phyloP scores from a whole-genome alignment of 129 eudicot genomes.

The Centrapalus pauciflorus region DNA sequence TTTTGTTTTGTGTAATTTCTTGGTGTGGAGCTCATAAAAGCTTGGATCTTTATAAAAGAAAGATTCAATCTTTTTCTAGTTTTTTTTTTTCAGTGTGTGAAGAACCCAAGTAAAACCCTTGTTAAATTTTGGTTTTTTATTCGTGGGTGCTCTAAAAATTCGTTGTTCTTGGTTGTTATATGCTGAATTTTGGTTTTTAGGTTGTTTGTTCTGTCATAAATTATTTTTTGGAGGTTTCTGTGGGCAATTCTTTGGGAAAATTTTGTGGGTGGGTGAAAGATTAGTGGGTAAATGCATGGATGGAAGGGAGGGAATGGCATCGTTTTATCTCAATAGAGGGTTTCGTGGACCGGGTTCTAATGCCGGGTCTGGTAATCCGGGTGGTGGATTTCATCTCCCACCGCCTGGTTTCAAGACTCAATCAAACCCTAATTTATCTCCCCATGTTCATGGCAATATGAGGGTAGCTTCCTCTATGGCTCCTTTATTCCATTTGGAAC shows the following conservation, averaged over 20 bases:
- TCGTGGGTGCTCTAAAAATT: conserved; percentile 15
- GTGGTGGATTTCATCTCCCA: conserved; percentile 35
- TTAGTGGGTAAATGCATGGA: conserved; percentile 85
- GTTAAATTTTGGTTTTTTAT: not conserved
- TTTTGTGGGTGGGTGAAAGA: conserved; percentile 23
- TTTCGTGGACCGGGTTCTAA: conserved; percentile 50
- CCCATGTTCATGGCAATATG: conserved; percentile 42
- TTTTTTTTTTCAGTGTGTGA: not conserved
- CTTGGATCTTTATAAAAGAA: conserved; percentile 15
- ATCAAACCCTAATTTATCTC: conserved; percentile 47
- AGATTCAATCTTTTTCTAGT: conserved; percentile 9
- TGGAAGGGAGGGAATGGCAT: conserved; percentile 87
- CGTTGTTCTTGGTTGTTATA: not conserved
- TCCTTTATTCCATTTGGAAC: conserved; percentile 52
- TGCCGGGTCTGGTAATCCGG: conserved; percentile 36
- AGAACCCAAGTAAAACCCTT: conserved; percentile 49
- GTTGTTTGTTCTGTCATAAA: too few species aligned
- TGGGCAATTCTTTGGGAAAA: not conserved
- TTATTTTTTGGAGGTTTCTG: conserved; percentile 10
- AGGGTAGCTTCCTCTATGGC: conserved; percentile 38
- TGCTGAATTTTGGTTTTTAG: conserved; percentile 35
- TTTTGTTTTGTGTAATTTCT: not conserved
- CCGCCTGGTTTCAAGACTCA: conserved; percentile 52
- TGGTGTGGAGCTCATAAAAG: conserved; percentile 14
- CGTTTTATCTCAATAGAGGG: conserved; percentile 75